A percentile compares a stretch with the other conserved stretches of the same genome.
phyloP scores from a whole-genome alignment of 345 rosid genomes.

The Populus davidiana region DNA sequence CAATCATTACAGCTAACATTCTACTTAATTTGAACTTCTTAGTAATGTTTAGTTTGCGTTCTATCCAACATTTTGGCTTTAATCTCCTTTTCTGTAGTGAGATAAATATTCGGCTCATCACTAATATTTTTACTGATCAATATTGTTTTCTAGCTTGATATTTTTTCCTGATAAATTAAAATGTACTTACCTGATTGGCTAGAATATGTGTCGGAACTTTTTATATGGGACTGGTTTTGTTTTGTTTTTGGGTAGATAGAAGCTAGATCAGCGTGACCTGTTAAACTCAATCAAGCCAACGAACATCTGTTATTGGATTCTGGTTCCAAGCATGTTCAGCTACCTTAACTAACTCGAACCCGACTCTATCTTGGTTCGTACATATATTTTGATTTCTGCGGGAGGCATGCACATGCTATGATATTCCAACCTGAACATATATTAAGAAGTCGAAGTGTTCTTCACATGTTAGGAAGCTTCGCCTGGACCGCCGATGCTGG shows the following conservation, averaged over 20 bases:
- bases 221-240: not conserved
- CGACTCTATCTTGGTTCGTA: conserved; percentile 11
- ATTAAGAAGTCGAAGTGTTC: not conserved
- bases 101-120: too few relatives aligned
- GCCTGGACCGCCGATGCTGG: conserved; percentile 5
- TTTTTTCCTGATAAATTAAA: too few relatives aligned
- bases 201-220: not conserved
- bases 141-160: too few relatives aligned
- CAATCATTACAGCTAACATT: too few relatives aligned
- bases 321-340: conserved; percentile 10
- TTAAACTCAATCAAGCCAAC: not conserved
- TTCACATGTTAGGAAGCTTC: conserved; percentile 29
- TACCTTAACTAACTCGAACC: conserved; percentile 19
- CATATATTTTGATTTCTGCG: not conserved
- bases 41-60: too few relatives aligned
- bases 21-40: too few relatives aligned
- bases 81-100: too few relatives aligned
- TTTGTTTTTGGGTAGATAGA: not conserved
- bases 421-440: not conserved
- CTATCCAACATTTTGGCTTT: too few relatives aligned
- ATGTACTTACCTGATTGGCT: too few relatives aligned
- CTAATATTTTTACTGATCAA: too few relatives aligned
- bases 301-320: not conserved
- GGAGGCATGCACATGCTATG: conserved; percentile 10
- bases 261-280: conserved; percentile 4